A percentile compares a stretch with the other conserved stretches of the same genome.
Conservation (phyloP, 345 rosid species). For the Balakata baccata region DNA sequence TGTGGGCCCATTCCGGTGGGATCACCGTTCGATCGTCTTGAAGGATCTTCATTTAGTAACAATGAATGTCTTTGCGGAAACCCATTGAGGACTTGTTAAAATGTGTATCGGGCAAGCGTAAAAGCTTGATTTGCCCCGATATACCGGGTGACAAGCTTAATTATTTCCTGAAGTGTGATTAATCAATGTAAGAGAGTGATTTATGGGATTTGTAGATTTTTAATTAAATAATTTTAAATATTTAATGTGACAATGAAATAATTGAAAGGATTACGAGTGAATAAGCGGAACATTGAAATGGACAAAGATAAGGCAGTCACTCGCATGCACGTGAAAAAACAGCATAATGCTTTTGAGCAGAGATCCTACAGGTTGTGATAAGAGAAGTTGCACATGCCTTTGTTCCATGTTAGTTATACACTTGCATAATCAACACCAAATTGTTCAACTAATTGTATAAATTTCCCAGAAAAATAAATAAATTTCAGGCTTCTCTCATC, state of each 20-base stretch:
- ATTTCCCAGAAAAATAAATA: no score
- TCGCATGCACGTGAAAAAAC: slow-evolving; percentile 24
- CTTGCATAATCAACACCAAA: no score
- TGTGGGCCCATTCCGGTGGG: slow-evolving; percentile 85
- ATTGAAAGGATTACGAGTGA: not conserved
- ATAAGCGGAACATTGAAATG: not conserved
- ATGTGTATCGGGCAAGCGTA: not conserved
- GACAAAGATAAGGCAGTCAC: slow-evolving; percentile 13
- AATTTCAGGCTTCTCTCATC: no score
- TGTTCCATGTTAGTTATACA: not conserved
- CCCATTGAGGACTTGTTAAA: slow-evolving; percentile 64
- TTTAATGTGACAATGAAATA: not conserved
- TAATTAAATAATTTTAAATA: not conserved
- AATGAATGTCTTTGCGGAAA: slow-evolving; percentile 87
- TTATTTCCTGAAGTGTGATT: slow-evolving; percentile 14
- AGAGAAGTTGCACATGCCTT: slow-evolving; percentile 10
- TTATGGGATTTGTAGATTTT: not conserved
- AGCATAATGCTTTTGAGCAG: slow-evolving; percentile 4
- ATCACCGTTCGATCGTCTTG: slow-evolving; percentile 70
- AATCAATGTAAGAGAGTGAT: not conserved
- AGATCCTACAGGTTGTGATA: not conserved
- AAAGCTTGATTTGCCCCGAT: not conserved
- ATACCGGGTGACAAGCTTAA: no score
- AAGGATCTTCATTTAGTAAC: slow-evolving; percentile 56
- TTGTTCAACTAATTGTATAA: no score